phyloP scores from a whole-genome alignment of 2,329 filamentous ascomycete genomes.

The Emergomyces orientalis region DNA sequence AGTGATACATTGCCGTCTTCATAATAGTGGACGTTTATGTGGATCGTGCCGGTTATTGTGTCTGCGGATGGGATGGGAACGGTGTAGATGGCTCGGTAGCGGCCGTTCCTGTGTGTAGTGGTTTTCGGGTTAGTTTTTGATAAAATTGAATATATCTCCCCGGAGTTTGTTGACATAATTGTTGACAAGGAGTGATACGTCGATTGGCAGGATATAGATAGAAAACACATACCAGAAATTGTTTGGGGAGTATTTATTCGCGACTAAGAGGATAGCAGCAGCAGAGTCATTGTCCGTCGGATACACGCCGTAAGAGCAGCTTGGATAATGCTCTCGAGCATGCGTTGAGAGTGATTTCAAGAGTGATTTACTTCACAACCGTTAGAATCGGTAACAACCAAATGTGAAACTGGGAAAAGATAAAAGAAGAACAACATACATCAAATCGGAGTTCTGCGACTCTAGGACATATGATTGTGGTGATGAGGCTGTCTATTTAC shows the following conservation, averaged over 20 bases:
- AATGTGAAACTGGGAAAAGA: background rate
- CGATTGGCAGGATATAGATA: constrained; percentile 7
- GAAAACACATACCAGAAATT: constrained; percentile 71
- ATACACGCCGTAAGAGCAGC: constrained; percentile 71
- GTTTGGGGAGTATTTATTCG: constrained; percentile 94
- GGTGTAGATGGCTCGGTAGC: constrained; percentile 84
- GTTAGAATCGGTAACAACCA: background rate
- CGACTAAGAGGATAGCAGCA: constrained; percentile 73
- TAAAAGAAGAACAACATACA: constrained; percentile 47
- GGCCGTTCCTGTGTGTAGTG: constrained; percentile 62
- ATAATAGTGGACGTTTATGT: constrained; percentile 98
- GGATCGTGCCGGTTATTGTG: constrained; percentile 66
- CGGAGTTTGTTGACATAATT: background rate
- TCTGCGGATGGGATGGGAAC: constrained; percentile 52
- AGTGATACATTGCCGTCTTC: constrained; percentile 96
- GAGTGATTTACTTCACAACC: constrained; percentile 61
- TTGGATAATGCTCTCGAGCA: constrained; percentile 79
- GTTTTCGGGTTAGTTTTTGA: background rate
- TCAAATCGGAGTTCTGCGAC: constrained; percentile 64
- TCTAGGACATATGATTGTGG: constrained; percentile 73
- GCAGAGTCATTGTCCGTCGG: constrained; percentile 66
- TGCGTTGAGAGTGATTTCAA: constrained; percentile 68
- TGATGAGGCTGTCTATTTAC: constrained; percentile 62
- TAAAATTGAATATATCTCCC: background rate
- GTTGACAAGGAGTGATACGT: background rate